Base-by-base conservation (phyloP, 1,284 basidiomycete genomes). In the Tylopilus sp. region DNA sequence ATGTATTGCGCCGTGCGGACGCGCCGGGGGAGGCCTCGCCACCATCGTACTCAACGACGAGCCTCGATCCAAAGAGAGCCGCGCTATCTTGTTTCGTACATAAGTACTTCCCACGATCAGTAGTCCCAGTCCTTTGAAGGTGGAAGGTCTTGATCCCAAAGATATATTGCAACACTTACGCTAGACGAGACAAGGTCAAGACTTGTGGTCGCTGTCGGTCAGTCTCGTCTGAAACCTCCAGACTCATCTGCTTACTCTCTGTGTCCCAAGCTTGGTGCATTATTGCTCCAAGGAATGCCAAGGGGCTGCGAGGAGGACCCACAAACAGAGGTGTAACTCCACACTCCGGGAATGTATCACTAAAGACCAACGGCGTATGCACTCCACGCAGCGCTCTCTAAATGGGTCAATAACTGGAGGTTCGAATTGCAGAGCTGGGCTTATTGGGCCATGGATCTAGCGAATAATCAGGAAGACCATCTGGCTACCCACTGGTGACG, bases 1-100 rank as follows among this genome's bases (percentile, higher is more conserved):
- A 53, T 79, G 77, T 41, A 88, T 71, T 41, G 76, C 82, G 53
- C 86, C 79, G 67, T 90, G 86, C 39, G 88, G 87, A 48, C 86
- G 77, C 37, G 86, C 75, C 57, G 87, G 87, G 45, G 88, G 87
- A 28, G 86, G 79, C 58, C 82, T 76, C 55, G 84, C 74, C 61
- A 70, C 72, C 84, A 86, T 87, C 55, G 64, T 65, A 48, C 56
- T 56, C 55, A 57, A 66, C 53, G 55, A 47, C 52, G 52, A 50
- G 53, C 29, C 46, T 3, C 42, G 28, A n/a, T n/a, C n/a, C n/a
- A n/a, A n/a, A n/a, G n/a, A n/a, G n/a, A n/a, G n/a, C n/a, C n/a
- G n/a, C n/a, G n/a, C n/a, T n/a, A n/a, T 33, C 54, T n/a, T 43
- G 3, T 37, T 48, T 33, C 0, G 30, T 34, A 2, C 7, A n/a